Conservation (phyloP, 345 rosid genomes). For the Gossypium longicalyx region DNA sequence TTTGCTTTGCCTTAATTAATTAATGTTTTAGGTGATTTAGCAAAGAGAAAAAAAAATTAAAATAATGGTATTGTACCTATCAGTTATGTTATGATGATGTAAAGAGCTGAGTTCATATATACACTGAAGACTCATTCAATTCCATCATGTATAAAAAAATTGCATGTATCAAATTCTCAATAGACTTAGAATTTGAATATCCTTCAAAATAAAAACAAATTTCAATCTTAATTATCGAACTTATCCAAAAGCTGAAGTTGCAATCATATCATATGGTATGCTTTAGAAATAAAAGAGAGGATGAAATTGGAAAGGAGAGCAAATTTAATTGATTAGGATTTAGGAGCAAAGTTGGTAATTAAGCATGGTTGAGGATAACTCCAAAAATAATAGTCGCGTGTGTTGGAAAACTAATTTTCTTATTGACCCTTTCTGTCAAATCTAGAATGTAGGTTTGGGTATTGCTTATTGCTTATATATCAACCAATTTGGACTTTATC, state of each 20-base stretch:
- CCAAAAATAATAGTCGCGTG: background rate
- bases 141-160: no score
- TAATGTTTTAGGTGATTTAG: background rate
- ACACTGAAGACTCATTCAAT: no score
- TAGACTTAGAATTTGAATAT: no score
- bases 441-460: constrained; percentile 11
- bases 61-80: background rate
- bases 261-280: background rate
- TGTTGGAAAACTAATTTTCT: constrained; percentile 1
- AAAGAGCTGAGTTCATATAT: no score
- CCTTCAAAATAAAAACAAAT: no score
- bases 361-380: background rate
- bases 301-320: background rate
- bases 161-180: no score
- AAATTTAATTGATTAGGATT: background rate
- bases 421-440: background rate
- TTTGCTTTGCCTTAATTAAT: background rate
- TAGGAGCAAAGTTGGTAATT: background rate
- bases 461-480: constrained; percentile 7
- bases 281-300: background rate
- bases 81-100: no score
- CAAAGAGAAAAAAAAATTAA: background rate
- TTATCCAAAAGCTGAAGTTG: background rate
- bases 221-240: background rate
- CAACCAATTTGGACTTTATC: constrained; percentile 14